These are phyloP conservation scores for Cardamine resedifolia DNA, from an alignment of 345 rosid species.

Conservation along the genomic window DNA sequence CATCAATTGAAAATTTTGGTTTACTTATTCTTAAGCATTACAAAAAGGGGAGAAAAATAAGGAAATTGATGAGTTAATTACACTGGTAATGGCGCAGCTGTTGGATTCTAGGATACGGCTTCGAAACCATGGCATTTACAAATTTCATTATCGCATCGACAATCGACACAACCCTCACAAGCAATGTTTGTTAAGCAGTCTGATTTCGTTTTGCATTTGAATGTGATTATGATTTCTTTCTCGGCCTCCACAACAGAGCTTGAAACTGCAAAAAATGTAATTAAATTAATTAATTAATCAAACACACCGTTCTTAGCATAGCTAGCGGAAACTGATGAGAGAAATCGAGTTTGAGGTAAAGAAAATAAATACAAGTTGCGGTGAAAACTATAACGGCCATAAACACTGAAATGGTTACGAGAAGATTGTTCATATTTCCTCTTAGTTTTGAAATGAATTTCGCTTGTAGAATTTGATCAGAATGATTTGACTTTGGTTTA, in stretches of 20 bases:
- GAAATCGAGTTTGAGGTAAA: not conserved
- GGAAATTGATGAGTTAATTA: not conserved
- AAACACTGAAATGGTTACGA: not conserved
- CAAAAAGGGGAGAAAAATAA: not conserved
- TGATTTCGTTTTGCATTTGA: not conserved
- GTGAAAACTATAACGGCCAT: slow-evolving; percentile 12
- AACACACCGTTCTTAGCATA: not conserved
- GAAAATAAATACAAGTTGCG: not conserved
- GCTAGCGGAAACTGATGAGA: not conserved
- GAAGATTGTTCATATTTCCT: slow-evolving; percentile 22
- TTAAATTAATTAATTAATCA: not conserved
- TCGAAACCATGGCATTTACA: not conserved
- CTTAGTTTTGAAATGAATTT: not conserved
- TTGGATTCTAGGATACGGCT: not conserved
- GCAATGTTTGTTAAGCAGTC: slow-evolving; percentile 1
- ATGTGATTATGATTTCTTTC: not conserved
- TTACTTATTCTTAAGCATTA: not conserved
- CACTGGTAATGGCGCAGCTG: not conserved
- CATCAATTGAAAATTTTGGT: too few species aligned
- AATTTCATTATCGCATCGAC: not conserved
- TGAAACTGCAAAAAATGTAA: not conserved
- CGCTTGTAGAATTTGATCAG: not conserved
- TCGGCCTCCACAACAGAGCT: slow-evolving; percentile 9
- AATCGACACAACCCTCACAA: slow-evolving; percentile 9
- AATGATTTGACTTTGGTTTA: not conserved